Conservation (phyloP, 768 basidiomycete genomes). For the Suillus fuscotomentosus region DNA sequence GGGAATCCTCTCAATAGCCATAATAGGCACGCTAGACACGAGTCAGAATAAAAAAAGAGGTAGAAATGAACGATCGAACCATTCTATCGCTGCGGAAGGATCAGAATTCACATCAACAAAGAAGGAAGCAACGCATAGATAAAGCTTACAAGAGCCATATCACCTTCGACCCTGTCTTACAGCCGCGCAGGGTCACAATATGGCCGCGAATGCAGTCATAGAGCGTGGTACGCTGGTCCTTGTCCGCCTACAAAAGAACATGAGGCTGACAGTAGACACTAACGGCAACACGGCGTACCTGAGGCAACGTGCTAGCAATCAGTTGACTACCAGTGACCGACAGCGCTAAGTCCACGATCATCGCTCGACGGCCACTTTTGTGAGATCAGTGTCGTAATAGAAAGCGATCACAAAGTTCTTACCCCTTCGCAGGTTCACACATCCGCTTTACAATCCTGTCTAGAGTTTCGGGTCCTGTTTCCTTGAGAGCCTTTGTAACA, state of each 20-base stretch:
- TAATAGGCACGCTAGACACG: conserved; percentile 58
- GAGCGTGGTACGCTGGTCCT: conserved; percentile 77
- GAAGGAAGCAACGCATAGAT: conserved; percentile 1
- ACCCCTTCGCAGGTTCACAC: conserved; percentile 88
- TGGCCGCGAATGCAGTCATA: conserved; percentile 87
- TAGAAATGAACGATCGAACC: conserved; percentile 30
- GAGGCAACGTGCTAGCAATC: conserved; percentile 78
- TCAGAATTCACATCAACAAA: conserved; percentile 5
- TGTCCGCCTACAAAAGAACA: conserved; percentile 58
- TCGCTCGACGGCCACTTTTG: conserved; percentile 66
- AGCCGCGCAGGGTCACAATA: conserved; percentile 86
- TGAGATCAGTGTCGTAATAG: conserved; percentile 17
- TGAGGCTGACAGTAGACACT: conserved; percentile 10
- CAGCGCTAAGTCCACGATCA: conserved; percentile 83
- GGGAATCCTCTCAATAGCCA: conserved; percentile 42
- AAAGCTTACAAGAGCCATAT: conserved; percentile 77
- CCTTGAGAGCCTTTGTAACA: conserved; percentile 83
- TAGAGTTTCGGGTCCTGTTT: conserved; percentile 75
- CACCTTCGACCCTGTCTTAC: conserved; percentile 89
- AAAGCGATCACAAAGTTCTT: conserved; percentile 2
- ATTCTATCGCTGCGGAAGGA: conserved; percentile 51
- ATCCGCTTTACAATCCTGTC: conserved; percentile 75
- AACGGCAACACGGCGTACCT: conserved; percentile 40
- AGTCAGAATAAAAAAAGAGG: conserved; percentile 13
- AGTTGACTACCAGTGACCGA: conserved; percentile 84